Conservation (phyloP, 805 yeast species). For the Clavispora carvajalis region DNA sequence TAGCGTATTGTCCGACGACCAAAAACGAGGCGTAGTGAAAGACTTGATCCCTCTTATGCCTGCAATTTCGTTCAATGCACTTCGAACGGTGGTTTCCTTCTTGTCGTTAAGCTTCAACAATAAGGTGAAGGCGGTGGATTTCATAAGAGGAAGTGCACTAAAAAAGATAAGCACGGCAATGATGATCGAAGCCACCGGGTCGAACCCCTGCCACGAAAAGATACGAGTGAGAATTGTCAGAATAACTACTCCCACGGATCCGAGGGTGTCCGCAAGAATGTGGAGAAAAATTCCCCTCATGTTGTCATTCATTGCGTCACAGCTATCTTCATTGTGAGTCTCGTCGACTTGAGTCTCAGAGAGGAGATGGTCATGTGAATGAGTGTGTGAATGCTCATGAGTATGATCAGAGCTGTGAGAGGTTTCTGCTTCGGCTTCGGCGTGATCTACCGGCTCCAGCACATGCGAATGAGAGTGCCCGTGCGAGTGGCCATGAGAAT, state of each 20-base stretch:
- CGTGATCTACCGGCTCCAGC: constrained; percentile 15
- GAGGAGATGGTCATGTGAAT: constrained; percentile 15
- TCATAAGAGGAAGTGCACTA: constrained; percentile 80
- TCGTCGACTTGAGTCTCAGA: constrained; percentile 8
- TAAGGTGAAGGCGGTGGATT: constrained; percentile 71
- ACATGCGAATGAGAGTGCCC: constrained; percentile 31
- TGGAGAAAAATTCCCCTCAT: constrained; percentile 94
- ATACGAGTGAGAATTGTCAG: constrained; percentile 75
- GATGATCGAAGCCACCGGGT: constrained; percentile 85
- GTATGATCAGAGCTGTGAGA: constrained; percentile 3
- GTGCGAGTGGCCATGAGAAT: constrained; percentile 44
- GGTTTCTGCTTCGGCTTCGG: neutral
- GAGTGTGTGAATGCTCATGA: constrained; percentile 4
- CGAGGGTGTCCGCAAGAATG: constrained; percentile 90
- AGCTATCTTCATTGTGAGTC: constrained; percentile 2
- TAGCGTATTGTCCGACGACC: constrained; percentile 52
- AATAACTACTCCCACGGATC: constrained; percentile 94
- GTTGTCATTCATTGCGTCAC: constrained; percentile 45
- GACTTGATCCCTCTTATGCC: constrained; percentile 75
- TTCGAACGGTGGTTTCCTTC: constrained; percentile 60
- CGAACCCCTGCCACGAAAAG: constrained; percentile 71
- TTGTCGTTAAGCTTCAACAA: constrained; percentile 55
- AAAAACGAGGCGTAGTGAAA: constrained; percentile 85
- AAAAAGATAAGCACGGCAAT: constrained; percentile 76
- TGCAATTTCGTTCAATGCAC: constrained; percentile 61